phyloP scores from a whole-genome alignment of 257 asterid species.

The Eustoma russellianum region DNA sequence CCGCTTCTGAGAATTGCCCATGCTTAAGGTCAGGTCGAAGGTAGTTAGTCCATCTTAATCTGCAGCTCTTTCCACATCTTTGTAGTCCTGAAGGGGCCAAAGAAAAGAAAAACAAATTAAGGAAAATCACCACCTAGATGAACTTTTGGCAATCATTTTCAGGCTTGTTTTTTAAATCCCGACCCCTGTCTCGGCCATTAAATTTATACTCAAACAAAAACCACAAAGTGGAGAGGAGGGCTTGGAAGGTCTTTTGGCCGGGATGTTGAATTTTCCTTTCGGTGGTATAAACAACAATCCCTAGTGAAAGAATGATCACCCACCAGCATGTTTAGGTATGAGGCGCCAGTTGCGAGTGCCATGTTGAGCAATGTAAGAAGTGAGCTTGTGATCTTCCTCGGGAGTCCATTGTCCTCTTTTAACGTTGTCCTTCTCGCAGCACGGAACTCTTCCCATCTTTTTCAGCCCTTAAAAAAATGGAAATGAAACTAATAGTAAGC shows the following conservation, averaged over 20 bases:
- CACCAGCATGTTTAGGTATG: conserved; percentile 93
- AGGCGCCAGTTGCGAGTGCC: conserved; percentile 98
- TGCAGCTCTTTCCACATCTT: conserved; percentile 90
- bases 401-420: conserved; percentile 97
- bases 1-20: conserved; percentile 84
- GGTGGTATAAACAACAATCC: too few species aligned
- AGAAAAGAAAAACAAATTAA: not conserved
- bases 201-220: too few species aligned
- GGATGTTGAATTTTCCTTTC: too few species aligned
- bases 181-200: too few species aligned
- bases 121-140: not conserved
- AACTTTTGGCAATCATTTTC: not conserved
- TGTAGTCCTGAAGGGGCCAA: conserved; percentile 48
- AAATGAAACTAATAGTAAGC: too few species aligned
- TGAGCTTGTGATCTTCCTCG: conserved; percentile 90
- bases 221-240: too few species aligned
- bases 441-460: conserved; percentile 75
- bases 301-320: not conserved
- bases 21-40: conserved; percentile 96
- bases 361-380: conserved; percentile 87
- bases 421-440: conserved; percentile 89
- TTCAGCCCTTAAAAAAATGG: not conserved
- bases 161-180: too few species aligned
- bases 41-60: conserved; percentile 91
- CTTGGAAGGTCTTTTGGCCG: too few species aligned